Evolutionary conservation across 2,329 filamentous ascomycete species (phyloP).

Genomic region (Monosporascus sp.): DNA sequence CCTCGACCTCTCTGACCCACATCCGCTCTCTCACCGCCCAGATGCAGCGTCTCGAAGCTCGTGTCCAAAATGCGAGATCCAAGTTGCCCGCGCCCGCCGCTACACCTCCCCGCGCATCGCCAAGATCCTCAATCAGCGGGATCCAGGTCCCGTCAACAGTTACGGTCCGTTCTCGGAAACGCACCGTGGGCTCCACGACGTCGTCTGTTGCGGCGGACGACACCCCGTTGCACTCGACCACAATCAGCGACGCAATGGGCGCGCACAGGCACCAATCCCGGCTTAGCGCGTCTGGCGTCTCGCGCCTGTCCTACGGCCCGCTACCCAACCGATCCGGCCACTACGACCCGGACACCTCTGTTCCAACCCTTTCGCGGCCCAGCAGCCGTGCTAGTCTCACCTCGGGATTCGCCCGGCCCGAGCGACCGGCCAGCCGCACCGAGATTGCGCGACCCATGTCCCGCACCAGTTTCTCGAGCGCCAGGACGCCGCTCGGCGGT

Average conservation of each 20-base stretch:
- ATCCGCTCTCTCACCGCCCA: slow-evolving; percentile 91
- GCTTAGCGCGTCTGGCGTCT: slow-evolving; percentile 57
- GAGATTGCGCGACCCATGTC: slow-evolving; percentile 60
- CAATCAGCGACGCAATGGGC: slow-evolving; percentile 24
- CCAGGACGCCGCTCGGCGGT: slow-evolving; percentile 60
- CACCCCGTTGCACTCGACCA: slow-evolving; percentile 43
- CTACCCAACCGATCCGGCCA: slow-evolving; percentile 46
- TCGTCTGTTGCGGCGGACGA: slow-evolving; percentile 45
- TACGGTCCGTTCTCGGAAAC: slow-evolving; percentile 65
- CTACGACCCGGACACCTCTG: slow-evolving; percentile 36
- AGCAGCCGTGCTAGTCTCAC: slow-evolving; percentile 66
- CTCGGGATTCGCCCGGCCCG: slow-evolving; percentile 30
- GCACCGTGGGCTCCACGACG: slow-evolving; percentile 52
- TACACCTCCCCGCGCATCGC: slow-evolving; percentile 77
- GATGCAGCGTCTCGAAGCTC: slow-evolving; percentile 92
- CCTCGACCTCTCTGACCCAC: slow-evolving; percentile 74
- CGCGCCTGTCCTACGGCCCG: slow-evolving; percentile 58
- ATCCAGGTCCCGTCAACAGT: slow-evolving; percentile 48
- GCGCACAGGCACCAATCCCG: slow-evolving; percentile 47
- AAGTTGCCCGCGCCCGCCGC: slow-evolving; percentile 78
- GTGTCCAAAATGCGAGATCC: slow-evolving; percentile 85
- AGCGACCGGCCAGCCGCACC: slow-evolving; percentile 47
- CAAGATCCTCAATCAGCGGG: slow-evolving; percentile 46
- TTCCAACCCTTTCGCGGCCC: slow-evolving; percentile 54
- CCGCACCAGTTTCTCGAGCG: slow-evolving; percentile 54